Evolutionary conservation across 306 rosid genomes (phyloP).

Genomic region (Pterocarpus santalinus): DNA sequence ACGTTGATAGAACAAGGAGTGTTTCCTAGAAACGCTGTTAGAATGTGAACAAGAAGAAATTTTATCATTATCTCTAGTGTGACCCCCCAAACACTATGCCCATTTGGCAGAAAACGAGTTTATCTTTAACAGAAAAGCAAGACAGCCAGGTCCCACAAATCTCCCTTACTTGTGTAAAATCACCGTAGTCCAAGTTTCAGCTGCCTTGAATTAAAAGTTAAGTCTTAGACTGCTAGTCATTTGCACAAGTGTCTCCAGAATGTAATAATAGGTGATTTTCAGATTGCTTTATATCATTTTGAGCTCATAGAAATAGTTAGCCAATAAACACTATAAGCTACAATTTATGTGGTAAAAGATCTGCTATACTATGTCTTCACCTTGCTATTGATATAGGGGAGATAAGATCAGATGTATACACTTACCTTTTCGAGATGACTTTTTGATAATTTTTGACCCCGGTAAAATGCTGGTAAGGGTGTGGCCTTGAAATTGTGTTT

Average conservation of each 20-base stretch:
- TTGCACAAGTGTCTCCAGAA: conserved; percentile 24
- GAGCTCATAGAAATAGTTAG: neutral
- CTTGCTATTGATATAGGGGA: conserved; percentile 1
- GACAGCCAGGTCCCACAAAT: conserved; percentile 37
- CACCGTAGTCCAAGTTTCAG: conserved; percentile 36
- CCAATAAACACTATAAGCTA: neutral
- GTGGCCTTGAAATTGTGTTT: conserved; percentile 68
- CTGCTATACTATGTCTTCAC: neutral
- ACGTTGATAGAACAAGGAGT: neutral
- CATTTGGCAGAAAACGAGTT: conserved; percentile 41
- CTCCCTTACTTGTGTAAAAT: conserved; percentile 37
- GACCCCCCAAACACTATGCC: conserved; percentile 49
- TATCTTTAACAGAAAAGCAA: conserved; percentile 33
- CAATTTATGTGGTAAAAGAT: conserved; percentile 12
- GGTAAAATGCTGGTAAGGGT: conserved; percentile 57
- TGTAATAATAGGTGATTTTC: conserved; percentile 2
- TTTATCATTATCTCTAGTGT: conserved; percentile 39
- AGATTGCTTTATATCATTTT: conserved; percentile 16
- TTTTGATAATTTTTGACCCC: conserved; percentile 60
- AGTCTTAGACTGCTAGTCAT: conserved; percentile 32
- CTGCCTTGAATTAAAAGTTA: conserved; percentile 30
- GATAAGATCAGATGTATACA: neutral
- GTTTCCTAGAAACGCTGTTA: conserved; percentile 37
- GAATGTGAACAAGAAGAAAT: conserved; percentile 22
- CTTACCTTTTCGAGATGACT: conserved; percentile 64